Percentiles rank a stretch among this genome's conserved stretches.
Evolutionary conservation across 2,329 filamentous ascomycete genomes (phyloP).

Genomic region (Hypomyces rosellus): DNA sequence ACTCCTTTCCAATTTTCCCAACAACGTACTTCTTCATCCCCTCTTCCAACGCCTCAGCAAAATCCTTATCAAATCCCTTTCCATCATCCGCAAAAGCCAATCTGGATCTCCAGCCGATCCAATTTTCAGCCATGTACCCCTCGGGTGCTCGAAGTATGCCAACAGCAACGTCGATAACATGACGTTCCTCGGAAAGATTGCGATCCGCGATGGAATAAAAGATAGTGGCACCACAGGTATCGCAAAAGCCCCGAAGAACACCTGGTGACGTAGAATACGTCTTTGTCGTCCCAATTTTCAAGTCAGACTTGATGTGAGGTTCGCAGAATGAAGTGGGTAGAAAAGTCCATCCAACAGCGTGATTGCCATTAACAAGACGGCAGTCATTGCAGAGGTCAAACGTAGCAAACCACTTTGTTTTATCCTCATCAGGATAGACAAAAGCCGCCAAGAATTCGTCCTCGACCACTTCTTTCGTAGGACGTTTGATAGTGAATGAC

Average conservation of each 20-base stretch:
- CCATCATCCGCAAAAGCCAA: conserved; percentile 29
- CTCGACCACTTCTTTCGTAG: conserved; percentile 23
- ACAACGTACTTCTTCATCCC: conserved; percentile 34
- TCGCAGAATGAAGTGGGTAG: conserved; percentile 31
- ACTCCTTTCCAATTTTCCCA: conserved; percentile 28
- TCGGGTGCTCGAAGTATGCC: conserved; percentile 40
- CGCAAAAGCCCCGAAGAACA: conserved; percentile 39
- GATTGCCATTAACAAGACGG: conserved; percentile 35
- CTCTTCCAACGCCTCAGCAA: conserved; percentile 28
- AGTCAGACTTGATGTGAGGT: conserved; percentile 30
- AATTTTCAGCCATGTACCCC: conserved; percentile 37
- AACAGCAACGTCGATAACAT: conserved; percentile 36
- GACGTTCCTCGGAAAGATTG: conserved; percentile 23
- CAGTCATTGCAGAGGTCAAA: conserved; percentile 41
- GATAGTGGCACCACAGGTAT: conserved; percentile 39
- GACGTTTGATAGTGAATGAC: conserved; percentile 38
- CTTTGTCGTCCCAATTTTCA: conserved; percentile 38
- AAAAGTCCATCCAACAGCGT: conserved; percentile 37
- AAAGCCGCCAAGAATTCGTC: conserved; percentile 26
- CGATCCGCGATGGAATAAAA: conserved; percentile 28
- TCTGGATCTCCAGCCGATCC: conserved; percentile 40
- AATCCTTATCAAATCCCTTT: conserved; percentile 29
- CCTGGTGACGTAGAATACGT: conserved; percentile 34
- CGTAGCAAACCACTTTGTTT: conserved; percentile 36
- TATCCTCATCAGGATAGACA: conserved; percentile 29